phyloP scores from a whole-genome alignment of 371 early-diverging fungal species.

The Mortierella sp. region DNA sequence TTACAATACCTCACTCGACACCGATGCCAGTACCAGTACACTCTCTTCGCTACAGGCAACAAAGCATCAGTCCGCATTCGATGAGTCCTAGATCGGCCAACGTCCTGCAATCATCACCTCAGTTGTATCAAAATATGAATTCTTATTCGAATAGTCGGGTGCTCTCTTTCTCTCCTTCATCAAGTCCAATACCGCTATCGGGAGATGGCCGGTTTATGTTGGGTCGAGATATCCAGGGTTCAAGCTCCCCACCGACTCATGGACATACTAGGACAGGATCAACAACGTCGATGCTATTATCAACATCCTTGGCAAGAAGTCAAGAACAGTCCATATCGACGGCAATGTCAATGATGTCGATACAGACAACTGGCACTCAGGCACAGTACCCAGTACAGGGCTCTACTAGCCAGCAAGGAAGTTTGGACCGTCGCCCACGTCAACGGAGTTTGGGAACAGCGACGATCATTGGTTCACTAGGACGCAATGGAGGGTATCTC shows the following conservation, averaged over 20 bases:
- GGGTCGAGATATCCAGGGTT: conserved; percentile 14
- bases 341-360: conserved; percentile 13
- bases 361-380: conserved; percentile 7
- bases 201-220: not conserved
- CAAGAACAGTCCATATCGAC: conserved; percentile 14
- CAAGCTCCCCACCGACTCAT: conserved; percentile 21
- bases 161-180: conserved; percentile 10
- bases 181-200: conserved; percentile 11
- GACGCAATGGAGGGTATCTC: conserved; percentile 47
- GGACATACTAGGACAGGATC: conserved; percentile 26
- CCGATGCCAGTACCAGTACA: conserved; percentile 29
- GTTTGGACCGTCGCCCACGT: conserved; percentile 13
- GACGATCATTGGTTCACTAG: conserved; percentile 44
- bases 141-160: conserved; percentile 7
- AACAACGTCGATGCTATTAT: conserved; percentile 19
- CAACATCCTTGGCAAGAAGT: conserved; percentile 29
- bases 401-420: conserved; percentile 14
- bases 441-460: conserved; percentile 39
- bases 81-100: conserved; percentile 15
- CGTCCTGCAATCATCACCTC: conserved; percentile 11
- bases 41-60: conserved; percentile 7
- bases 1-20: conserved; percentile 29
- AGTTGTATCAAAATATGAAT: conserved; percentile 14
- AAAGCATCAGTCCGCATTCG: conserved; percentile 5
- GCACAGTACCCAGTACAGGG: conserved; percentile 1